These are phyloP conservation scores for Nemania abortiva DNA, from an alignment of 2,329 filamentous ascomycete genomes.

Conservation along the genomic window DNA sequence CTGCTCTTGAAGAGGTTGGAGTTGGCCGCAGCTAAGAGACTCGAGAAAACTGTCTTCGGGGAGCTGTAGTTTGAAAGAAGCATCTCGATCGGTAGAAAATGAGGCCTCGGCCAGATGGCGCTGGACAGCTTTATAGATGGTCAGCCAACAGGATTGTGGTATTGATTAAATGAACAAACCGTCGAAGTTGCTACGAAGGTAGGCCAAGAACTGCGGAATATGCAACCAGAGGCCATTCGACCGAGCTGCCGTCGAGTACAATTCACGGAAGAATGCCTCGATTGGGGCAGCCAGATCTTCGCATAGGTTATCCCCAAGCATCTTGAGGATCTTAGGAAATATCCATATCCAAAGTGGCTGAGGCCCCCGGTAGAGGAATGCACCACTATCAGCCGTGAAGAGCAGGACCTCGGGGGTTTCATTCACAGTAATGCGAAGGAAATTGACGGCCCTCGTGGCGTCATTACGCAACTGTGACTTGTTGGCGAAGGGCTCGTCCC, in stretches of 20 bases:
- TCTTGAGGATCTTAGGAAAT: conserved; percentile 67
- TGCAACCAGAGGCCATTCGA: conserved; percentile 63
- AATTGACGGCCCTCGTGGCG: conserved; percentile 79
- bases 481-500: conserved; percentile 76
- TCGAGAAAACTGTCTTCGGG: conserved; percentile 56
- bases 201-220: conserved; percentile 59
- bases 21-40: conserved; percentile 40
- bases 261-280: conserved; percentile 64
- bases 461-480: conserved; percentile 67
- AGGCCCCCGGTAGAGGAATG: conserved; percentile 64
- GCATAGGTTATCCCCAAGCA: conserved; percentile 67
- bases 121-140: conserved; percentile 41
- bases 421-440: conserved; percentile 79
- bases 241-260: conserved; percentile 60
- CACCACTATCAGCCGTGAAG: conserved; percentile 55
- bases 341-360: conserved; percentile 76
- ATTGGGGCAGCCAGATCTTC: conserved; percentile 63
- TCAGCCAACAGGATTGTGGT: conserved; percentile 35
- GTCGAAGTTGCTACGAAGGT: conserved; percentile 62
- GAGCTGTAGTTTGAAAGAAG: conserved; percentile 51
- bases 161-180: conserved; percentile 54
- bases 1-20: conserved; percentile 47
- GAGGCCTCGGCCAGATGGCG: conserved; percentile 46
- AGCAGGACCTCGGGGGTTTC: conserved; percentile 79
- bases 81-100: conserved; percentile 47